Percentiles rank a stretch among this genome's conserved stretches.
Conservation (phyloP, 306 rosid species). For the Crataegus laevigata region DNA sequence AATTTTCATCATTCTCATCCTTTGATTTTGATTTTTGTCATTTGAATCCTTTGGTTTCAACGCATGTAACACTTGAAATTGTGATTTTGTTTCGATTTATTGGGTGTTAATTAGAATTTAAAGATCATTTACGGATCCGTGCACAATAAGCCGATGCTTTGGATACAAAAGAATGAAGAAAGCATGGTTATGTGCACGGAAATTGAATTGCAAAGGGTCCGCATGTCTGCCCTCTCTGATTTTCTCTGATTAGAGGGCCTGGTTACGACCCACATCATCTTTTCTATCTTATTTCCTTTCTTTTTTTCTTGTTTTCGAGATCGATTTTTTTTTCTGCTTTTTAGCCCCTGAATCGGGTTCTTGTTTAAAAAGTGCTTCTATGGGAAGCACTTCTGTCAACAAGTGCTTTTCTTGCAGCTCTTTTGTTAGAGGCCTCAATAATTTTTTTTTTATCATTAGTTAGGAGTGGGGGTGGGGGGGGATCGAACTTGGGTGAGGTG, state of each 20-base stretch:
- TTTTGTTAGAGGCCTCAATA: too few species aligned
- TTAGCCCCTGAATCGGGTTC: too few species aligned
- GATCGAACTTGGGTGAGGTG: too few species aligned
- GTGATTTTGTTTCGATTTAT: neutral
- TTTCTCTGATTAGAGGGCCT: conserved; percentile 81
- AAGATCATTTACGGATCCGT: conserved; percentile 19
- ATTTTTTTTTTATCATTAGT: too few species aligned
- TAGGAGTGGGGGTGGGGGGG: too few species aligned
- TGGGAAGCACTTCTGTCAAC: too few species aligned
- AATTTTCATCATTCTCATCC: too few species aligned
- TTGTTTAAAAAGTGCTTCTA: too few species aligned
- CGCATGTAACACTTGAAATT: too few species aligned
- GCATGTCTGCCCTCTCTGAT: conserved; percentile 88
- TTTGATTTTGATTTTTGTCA: too few species aligned
- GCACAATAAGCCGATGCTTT: conserved; percentile 99
- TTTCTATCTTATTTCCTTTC: neutral
- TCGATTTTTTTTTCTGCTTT: neutral
- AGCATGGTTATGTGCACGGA: conserved; percentile 90
- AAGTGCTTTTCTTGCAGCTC: too few species aligned
- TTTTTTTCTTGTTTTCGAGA: neutral
- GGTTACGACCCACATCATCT: conserved; percentile 63
- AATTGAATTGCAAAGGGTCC: conserved; percentile 43
- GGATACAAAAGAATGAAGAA: conserved; percentile 58
- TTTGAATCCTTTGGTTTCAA: too few species aligned
- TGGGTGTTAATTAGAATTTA: neutral